Percentiles rank a stretch among this genome's conserved stretches.
Conservation (phyloP, 2,329 filamentous ascomycete species). For the Cadophora sp. region DNA sequence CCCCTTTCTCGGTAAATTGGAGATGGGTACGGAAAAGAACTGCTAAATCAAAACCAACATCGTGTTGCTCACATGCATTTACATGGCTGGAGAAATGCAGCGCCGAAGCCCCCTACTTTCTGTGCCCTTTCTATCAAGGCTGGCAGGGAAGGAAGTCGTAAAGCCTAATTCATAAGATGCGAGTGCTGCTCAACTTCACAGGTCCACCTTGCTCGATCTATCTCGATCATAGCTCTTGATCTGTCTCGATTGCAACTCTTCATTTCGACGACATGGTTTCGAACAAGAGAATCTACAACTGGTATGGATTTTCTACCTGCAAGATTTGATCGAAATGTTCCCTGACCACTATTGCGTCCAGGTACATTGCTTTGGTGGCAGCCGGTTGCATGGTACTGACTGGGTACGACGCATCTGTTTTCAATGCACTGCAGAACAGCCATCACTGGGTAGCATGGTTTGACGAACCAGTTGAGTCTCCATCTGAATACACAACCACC, state of each 20-base stretch:
- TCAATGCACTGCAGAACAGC: slow-evolving; percentile 74
- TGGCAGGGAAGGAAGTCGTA: too few species aligned
- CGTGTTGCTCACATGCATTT: background rate
- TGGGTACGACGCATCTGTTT: slow-evolving; percentile 77
- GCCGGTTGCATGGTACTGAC: slow-evolving; percentile 79
- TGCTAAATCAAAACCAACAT: background rate
- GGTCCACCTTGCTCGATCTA: too few species aligned
- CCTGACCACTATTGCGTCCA: slow-evolving; percentile 34
- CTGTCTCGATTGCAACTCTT: too few species aligned
- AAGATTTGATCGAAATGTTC: too few species aligned
- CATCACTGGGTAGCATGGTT: slow-evolving; percentile 71
- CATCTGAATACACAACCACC: slow-evolving; percentile 43
- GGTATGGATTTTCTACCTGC: too few species aligned
- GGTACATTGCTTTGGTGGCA: slow-evolving; percentile 73
- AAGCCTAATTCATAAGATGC: too few species aligned
- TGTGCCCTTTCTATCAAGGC: too few species aligned
- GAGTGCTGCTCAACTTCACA: too few species aligned
- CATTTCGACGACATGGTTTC: too few species aligned
- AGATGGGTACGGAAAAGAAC: background rate
- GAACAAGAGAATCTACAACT: background rate
- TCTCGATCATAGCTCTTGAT: too few species aligned
- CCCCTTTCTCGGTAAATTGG: background rate
- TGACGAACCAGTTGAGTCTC: slow-evolving; percentile 46
- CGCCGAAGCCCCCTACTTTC: background rate
- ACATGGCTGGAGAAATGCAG: background rate